A percentile compares a stretch with the other conserved stretches of the same genome.
phyloP scores from a whole-genome alignment of 1,139 yeast species.

The Saccharomyces hybrid region DNA sequence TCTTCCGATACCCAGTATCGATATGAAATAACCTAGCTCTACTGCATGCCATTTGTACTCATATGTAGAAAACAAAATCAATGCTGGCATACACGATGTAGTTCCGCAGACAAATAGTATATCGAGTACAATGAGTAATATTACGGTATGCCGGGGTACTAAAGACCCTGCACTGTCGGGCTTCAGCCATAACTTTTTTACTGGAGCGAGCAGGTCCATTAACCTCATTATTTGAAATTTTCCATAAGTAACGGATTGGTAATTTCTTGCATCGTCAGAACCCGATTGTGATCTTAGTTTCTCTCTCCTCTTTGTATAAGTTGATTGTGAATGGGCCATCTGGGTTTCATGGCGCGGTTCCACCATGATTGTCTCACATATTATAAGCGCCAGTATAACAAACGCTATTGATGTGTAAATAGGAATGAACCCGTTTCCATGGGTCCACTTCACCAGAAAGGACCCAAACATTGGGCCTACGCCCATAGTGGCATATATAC shows the following conservation, averaged over 20 bases:
- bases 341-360: constrained; percentile 17
- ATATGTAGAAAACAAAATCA: constrained; percentile 52
- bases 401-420: constrained; percentile 7
- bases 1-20: constrained; percentile 44
- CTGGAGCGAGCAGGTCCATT: constrained; percentile 37
- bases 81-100: constrained; percentile 38
- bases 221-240: constrained; percentile 4
- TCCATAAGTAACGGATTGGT: not conserved
- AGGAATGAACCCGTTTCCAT: constrained; percentile 10
- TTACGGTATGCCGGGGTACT: constrained; percentile 40
- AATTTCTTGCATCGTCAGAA: not conserved
- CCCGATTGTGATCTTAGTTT: not conserved
- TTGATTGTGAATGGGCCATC: constrained; percentile 9
- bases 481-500: constrained; percentile 46
- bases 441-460: constrained; percentile 20
- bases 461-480: constrained; percentile 53
- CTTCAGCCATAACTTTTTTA: constrained; percentile 40
- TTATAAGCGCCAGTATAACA: constrained; percentile 5
- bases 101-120: constrained; percentile 34
- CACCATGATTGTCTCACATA: constrained; percentile 8
- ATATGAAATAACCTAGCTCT: constrained; percentile 51
- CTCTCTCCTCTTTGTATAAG: constrained; percentile 5
- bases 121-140: constrained; percentile 43
- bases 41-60: constrained; percentile 53
- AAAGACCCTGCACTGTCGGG: constrained; percentile 27